Evolutionary conservation across 2,329 filamentous ascomycete species (phyloP), one percentile per base, ranked within the genome.

Genomic region (Penicillium crustosum): DNA sequence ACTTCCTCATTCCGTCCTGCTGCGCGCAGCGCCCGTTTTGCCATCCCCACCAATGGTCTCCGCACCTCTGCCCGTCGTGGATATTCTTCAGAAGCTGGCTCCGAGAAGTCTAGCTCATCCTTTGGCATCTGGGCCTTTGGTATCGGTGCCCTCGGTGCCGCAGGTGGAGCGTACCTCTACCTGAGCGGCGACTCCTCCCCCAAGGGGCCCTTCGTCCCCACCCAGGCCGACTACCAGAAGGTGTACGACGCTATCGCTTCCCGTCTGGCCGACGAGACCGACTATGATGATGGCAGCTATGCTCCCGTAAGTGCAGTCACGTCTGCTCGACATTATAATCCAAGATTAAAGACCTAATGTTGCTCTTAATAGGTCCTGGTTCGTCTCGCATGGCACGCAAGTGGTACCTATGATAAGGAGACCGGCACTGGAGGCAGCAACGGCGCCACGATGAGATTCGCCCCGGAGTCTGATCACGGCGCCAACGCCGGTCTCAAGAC

Each of bases 271-370:
- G 90, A 97, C 79, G 87, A 96, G 73, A 91, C 94, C 68, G 89
- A 97, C 66, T 97, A 97, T 75, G 93, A 97, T 71, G 93, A 99
- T 76, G 93, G 94, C 67, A 94, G 89, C 81, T 97, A 95, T 74
- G 93, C 92, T 57, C 94, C 93, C 29, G 92, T 80, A 73, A 71
- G 77, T 68, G 48, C 42, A 54, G 17, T 53, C 29, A 17, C 27
- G 31, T 13, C 13, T 9, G 17, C 5, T 36, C 21, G 3, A 21
- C 25, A 21, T 21, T n/a, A n/a, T 7, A 19, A 13, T 38, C 3
- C 4, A 53, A 23, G 39, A 15, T n/a, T 35, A 44, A 27, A 27
- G 12, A 19, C 12, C 47, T 44, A 38, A 53, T 27, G 29, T 23
- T 25, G 9, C 31, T 42, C n/a, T 44, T n/a, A 36, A 59, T 58